Conservation (phyloP, 306 rosid genomes). For the Lagenaria siceraria region DNA sequence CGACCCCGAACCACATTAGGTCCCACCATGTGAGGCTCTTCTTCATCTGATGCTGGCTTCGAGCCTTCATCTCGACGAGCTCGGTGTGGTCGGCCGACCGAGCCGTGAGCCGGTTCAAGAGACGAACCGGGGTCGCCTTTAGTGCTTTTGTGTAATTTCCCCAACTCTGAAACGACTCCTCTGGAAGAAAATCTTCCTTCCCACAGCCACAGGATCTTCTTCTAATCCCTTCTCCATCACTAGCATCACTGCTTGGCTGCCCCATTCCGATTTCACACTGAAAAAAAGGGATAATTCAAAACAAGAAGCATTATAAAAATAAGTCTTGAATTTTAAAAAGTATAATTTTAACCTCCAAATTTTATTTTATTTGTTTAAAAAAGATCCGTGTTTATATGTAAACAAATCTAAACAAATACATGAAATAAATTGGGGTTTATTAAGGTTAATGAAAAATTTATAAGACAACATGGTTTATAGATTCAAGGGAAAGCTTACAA, state of each 20-base stretch:
- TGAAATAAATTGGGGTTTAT: too few relatives aligned
- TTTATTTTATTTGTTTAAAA: too few relatives aligned
- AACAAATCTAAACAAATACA: too few relatives aligned
- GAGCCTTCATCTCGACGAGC: slow-evolving; percentile 50
- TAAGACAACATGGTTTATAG: too few relatives aligned
- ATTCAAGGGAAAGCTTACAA: too few relatives aligned
- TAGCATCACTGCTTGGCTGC: neutral
- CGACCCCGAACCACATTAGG: slow-evolving; percentile 75
- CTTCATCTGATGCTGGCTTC: slow-evolving; percentile 69
- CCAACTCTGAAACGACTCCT: slow-evolving; percentile 68
- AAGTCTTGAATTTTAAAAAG: too few relatives aligned
- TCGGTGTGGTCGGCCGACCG: slow-evolving; percentile 49
- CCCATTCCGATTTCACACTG: slow-evolving; percentile 23
- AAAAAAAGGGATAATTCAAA: too few relatives aligned
- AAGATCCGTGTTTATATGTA: too few relatives aligned
- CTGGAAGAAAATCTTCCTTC: slow-evolving; percentile 58
- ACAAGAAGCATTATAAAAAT: too few relatives aligned
- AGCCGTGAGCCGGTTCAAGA: slow-evolving; percentile 34
- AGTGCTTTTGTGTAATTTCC: slow-evolving; percentile 38
- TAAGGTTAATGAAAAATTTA: too few relatives aligned
- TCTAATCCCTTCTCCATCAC: slow-evolving; percentile 13
- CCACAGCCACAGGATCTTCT: slow-evolving; percentile 34
- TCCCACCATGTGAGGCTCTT: slow-evolving; percentile 86
- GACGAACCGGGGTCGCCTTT: slow-evolving; percentile 34
- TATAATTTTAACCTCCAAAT: too few relatives aligned